A percentile compares a stretch with the other conserved stretches of the same genome.
These are phyloP conservation scores for Candida corydali DNA, from an alignment of 805 yeast genomes.

Conservation along the genomic window DNA sequence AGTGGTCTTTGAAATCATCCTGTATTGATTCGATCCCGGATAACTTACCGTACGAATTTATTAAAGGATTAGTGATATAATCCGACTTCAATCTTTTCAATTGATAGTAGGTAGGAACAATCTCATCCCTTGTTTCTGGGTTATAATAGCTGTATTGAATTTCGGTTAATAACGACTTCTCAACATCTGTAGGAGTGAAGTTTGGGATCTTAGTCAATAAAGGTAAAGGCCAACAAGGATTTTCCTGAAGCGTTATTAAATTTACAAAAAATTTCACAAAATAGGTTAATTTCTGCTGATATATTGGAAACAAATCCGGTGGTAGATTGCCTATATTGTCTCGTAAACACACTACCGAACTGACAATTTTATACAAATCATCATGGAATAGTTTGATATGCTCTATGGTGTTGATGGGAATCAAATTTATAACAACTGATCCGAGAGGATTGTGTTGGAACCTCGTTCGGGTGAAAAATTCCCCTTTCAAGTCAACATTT, in stretches of 20 bases:
- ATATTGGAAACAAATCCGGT: constrained; percentile 72
- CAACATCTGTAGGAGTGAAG: constrained; percentile 72
- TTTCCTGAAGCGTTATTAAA: constrained; percentile 22
- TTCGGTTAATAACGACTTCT: constrained; percentile 68
- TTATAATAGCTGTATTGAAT: constrained; percentile 60
- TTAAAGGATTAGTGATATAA: constrained; percentile 65
- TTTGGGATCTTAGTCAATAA: constrained; percentile 60
- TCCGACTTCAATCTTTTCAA: constrained; percentile 59
- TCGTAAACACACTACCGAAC: constrained; percentile 77
- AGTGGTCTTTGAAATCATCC: constrained; percentile 14
- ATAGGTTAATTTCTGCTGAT: constrained; percentile 59
- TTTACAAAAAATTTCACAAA: constrained; percentile 57
- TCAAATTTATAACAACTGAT: constrained; percentile 62
- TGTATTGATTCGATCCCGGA: constrained; percentile 47
- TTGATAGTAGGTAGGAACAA: constrained; percentile 46
- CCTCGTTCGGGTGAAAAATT: constrained; percentile 24
- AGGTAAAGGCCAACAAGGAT: constrained; percentile 73
- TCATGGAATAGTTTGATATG: constrained; percentile 59
- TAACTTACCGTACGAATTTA: constrained; percentile 43
- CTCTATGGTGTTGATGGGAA: constrained; percentile 78
- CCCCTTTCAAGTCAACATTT: constrained; percentile 42
- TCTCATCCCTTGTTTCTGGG: constrained; percentile 20
- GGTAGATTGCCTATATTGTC: constrained; percentile 82
- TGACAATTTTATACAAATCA: constrained; percentile 60
- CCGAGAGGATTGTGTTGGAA: constrained; percentile 22